A percentile compares a stretch with the other conserved stretches of the same genome.
Evolutionary conservation across 305 asterid species (phyloP).

Genomic region (Fraxinus paxiana): DNA sequence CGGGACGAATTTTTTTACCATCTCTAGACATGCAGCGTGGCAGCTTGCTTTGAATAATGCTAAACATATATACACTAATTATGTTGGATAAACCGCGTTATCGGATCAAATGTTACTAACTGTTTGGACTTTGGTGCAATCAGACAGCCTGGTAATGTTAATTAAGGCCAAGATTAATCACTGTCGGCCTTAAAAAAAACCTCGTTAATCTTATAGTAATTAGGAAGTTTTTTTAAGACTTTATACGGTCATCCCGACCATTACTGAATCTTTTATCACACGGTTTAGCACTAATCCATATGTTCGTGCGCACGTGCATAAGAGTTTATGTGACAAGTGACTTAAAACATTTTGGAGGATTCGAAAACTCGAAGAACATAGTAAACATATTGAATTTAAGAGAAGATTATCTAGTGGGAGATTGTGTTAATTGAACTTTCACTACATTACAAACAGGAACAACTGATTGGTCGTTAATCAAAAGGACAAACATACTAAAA

Average conservation of each 20-base stretch:
- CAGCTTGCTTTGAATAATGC: neutral
- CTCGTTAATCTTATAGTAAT: slow-evolving; percentile 7
- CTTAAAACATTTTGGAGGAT: neutral
- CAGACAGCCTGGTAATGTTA: neutral
- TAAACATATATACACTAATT: slow-evolving; percentile 7
- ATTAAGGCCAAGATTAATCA: slow-evolving; percentile 6
- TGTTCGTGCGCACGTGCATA: neutral
- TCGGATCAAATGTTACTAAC: neutral
- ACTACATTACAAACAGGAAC: neutral
- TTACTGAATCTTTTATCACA: neutral
- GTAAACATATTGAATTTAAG: neutral
- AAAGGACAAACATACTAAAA: neutral
- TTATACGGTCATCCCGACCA: neutral
- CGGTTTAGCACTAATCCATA: neutral
- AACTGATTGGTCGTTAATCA: neutral
- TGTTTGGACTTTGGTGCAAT: neutral
- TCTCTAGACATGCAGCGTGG: neutral
- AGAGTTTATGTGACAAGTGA: neutral
- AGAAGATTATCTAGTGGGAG: neutral
- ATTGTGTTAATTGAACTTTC: neutral
- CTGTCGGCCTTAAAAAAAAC: slow-evolving; percentile 31
- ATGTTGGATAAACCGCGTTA: neutral
- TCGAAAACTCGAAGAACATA: neutral
- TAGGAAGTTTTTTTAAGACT: neutral
- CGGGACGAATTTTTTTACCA: too few relatives aligned